These are phyloP conservation scores for Talaromyces sp. DNA, from an alignment of 2,329 filamentous ascomycete species.

Conservation along the genomic window DNA sequence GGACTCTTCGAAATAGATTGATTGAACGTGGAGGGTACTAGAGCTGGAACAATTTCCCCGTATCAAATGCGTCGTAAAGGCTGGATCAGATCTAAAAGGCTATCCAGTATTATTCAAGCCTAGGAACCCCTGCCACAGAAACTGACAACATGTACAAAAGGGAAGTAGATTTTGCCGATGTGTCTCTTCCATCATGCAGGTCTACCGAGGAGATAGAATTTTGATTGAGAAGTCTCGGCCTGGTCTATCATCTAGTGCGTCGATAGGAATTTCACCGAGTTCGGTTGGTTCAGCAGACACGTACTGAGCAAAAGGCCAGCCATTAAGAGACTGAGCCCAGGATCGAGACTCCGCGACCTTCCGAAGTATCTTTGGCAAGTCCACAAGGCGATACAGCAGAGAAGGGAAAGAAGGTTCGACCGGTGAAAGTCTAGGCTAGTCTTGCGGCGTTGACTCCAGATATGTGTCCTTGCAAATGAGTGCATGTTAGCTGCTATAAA, in stretches of 20 bases:
- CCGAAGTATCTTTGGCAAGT: background rate
- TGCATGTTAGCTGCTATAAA: background rate
- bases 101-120: background rate
- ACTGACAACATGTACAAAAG: background rate
- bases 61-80: background rate
- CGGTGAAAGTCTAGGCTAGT: background rate
- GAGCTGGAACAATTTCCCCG: background rate
- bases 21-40: background rate
- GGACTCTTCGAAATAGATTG: background rate
- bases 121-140: background rate
- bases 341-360: constrained; percentile 1
- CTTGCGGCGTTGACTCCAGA: background rate
- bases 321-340: background rate
- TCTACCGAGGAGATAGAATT: background rate
- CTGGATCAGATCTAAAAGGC: background rate
- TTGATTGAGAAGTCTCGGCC: background rate
- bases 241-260: background rate
- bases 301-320: background rate
- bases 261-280: background rate
- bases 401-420: background rate
- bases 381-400: background rate
- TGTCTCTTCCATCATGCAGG: background rate
- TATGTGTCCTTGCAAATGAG: background rate
- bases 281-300: background rate
- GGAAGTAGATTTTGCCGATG: constrained; percentile 1